These are phyloP conservation scores for Diospyros kaki DNA, from an alignment of 148 eudicot species.

Conservation along the genomic window DNA sequence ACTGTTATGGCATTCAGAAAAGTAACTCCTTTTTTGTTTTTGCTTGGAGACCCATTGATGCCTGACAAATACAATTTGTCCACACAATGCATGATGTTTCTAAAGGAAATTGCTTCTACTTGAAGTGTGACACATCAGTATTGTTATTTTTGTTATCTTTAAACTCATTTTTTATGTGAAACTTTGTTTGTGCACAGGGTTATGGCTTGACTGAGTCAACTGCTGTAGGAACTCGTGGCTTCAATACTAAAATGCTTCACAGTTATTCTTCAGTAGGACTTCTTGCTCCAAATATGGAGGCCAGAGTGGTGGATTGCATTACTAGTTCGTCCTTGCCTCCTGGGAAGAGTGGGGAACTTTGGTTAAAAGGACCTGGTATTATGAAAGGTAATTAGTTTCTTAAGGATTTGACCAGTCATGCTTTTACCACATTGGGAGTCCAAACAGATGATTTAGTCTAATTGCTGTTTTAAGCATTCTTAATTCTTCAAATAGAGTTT, in stretches of 20 bases:
- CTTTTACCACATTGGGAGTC: too few relatives aligned
- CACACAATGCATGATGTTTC: background rate
- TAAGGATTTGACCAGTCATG: background rate
- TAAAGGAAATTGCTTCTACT: background rate
- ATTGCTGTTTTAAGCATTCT: background rate
- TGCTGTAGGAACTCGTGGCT: conserved; percentile 85
- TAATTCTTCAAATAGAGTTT: background rate
- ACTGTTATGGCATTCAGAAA: too few relatives aligned
- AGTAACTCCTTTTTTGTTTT: too few relatives aligned
- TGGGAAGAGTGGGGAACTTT: conserved; percentile 71
- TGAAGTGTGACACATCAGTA: background rate
- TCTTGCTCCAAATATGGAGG: conserved; percentile 76
- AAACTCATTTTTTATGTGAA: background rate
- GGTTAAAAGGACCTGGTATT: conserved; percentile 64
- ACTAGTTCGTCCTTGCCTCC: conserved; percentile 66
- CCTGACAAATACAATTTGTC: background rate
- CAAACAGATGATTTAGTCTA: background rate
- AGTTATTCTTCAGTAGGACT: conserved; percentile 76
- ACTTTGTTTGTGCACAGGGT: conserved; percentile 43
- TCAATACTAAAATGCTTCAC: conserved; percentile 33
- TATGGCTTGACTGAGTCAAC: conserved; percentile 96
- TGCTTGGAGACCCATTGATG: background rate
- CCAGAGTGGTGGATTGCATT: conserved; percentile 69
- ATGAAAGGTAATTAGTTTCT: conserved; percentile 61
- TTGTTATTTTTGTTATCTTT: background rate